phyloP scores from a whole-genome alignment of 306 rosid species.

The Begonia loranthoides region DNA sequence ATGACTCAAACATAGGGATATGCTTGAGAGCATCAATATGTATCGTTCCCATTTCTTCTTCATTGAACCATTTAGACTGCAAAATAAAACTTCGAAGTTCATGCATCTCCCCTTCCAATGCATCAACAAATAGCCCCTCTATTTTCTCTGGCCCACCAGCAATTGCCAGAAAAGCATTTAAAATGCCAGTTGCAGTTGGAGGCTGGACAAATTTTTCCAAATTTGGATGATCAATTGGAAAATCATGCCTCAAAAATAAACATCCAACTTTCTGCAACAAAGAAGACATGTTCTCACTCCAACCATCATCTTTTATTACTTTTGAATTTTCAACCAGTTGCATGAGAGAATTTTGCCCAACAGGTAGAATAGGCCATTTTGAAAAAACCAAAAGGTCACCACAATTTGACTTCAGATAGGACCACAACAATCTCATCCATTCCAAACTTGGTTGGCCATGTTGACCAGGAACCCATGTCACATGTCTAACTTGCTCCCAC shows the following conservation, averaged over 20 bases:
- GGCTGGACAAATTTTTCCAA: conserved; percentile 66
- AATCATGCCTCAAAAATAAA: conserved; percentile 55
- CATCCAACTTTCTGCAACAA: conserved; percentile 79
- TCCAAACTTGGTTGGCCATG: conserved; percentile 87
- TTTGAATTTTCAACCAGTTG: conserved; percentile 58
- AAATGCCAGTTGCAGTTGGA: conserved; percentile 60
- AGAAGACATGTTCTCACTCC: conserved; percentile 95
- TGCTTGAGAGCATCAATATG: conserved; percentile 56
- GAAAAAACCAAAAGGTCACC: conserved; percentile 67
- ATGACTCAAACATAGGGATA: conserved; percentile 84
- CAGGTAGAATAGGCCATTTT: conserved; percentile 92
- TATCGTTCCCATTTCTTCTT: conserved; percentile 45
- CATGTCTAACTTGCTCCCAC: conserved; percentile 79
- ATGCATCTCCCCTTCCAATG: conserved; percentile 84
- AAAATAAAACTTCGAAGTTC: conserved; percentile 90
- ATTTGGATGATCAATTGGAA: conserved; percentile 74
- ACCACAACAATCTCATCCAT: conserved; percentile 88
- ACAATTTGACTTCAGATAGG: conserved; percentile 67
- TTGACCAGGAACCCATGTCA: conserved; percentile 71
- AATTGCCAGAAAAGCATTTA: conserved; percentile 66
- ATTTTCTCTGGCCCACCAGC: conserved; percentile 58
- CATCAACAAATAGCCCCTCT: conserved; percentile 52
- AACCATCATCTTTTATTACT: conserved; percentile 80
- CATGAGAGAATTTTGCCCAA: conserved; percentile 51
- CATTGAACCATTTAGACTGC: conserved; percentile 90